Evolutionary conservation across 192 early-diverging fungal species (phyloP), one percentile per base, ranked within the genome.

Genomic region (Gonapodya prolifera): DNA sequence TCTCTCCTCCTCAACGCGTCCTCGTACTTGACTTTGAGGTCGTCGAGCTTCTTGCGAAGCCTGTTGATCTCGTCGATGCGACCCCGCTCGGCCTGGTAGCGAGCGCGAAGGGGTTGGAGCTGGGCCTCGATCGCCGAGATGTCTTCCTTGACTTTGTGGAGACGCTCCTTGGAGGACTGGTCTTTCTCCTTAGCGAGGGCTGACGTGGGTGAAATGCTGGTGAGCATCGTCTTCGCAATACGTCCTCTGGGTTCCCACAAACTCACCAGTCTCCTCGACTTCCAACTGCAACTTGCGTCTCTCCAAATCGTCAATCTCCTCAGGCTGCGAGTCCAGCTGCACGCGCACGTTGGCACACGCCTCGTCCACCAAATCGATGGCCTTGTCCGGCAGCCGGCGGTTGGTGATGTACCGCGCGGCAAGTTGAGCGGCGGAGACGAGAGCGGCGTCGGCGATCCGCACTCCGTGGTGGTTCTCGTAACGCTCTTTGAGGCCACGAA

Each of bases 311-410:
- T 99, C 98, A 71, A 99, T 98, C 76, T 90, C 85, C 85, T 99
- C 98, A 1, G 98, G 98, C 79, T 96, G 93, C 2, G 95, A 94
- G 80, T 99, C 98, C 23, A 98, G 87, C 82, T 99, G 96, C 2
- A 99, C 96, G 32, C 95, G 92, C 1, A 91, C 91, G 83, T 95
- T 94, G 18, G 98, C 96, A 82, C 94, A 96, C 0, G 96, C 96
- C 84, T 99, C 96, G 82, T 99, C 98, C 73, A 98, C 87, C 32
- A 94, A 81, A 61, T 94, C 92, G 75, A 94, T 91, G 75, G 92
- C 89, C 80, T 93, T 93, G 83, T 94, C 92, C 2, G 92, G 92
- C 29, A 91, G 85, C 81, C 91, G 89, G 13, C 92, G 87, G 83
- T 87, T 88, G 69, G 93, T 93, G 81, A 94, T 91, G 82, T 92